These are phyloP conservation scores for Neofusicoccum laricinum DNA, from an alignment of 2,329 filamentous ascomycete genomes.

Conservation along the genomic window DNA sequence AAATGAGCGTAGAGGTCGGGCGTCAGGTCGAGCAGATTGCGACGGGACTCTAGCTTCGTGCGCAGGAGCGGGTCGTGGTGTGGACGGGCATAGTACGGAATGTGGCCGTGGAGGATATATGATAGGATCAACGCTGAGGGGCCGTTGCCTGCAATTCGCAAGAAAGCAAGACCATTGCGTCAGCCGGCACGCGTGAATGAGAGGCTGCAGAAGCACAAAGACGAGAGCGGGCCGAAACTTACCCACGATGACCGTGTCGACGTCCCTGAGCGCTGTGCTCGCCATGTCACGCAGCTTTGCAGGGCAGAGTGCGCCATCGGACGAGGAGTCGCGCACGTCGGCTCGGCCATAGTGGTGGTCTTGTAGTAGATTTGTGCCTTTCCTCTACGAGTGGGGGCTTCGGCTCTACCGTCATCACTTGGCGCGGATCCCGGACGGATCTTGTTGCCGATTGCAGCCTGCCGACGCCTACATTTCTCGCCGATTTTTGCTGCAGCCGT, in stretches of 20 bases:
- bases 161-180: conserved; percentile 22
- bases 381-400: conserved; percentile 11
- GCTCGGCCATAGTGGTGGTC: conserved; percentile 7
- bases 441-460: conserved; percentile 6
- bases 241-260: conserved; percentile 43
- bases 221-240: conserved; percentile 3
- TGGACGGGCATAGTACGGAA: conserved; percentile 55
- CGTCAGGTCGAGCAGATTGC: conserved; percentile 49
- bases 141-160: conserved; percentile 51
- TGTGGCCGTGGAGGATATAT: conserved; percentile 60
- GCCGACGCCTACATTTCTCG: not conserved
- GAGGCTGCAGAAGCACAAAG: not conserved
- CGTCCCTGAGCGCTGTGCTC: conserved; percentile 32
- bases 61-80: conserved; percentile 59
- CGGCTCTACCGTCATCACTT: conserved; percentile 6
- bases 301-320: conserved; percentile 2
- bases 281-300: conserved; percentile 32
- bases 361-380: conserved; percentile 16
- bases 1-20: conserved; percentile 57
- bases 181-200: conserved; percentile 19
- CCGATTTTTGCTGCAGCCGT: not conserved
- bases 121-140: conserved; percentile 61
- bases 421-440: not conserved
- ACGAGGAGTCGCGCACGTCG: not conserved
- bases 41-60: conserved; percentile 48